These are phyloP conservation scores for Berberis vulgaris DNA, from an alignment of 164 flowering plant genomes.

Conservation along the genomic window DNA sequence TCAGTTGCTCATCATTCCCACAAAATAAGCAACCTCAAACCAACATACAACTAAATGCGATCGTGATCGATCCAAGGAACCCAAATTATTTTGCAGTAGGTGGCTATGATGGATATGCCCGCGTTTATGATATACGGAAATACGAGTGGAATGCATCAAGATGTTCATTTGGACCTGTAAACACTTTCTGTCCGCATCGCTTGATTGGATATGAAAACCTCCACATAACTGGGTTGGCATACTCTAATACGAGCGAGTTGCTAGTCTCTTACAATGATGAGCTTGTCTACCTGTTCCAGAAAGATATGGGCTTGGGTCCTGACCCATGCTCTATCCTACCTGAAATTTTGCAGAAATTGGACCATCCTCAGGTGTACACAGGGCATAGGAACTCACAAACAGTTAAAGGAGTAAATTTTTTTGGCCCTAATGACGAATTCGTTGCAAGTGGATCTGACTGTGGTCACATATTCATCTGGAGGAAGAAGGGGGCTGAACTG, in stretches of 20 bases:
- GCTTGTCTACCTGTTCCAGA: conserved; percentile 55
- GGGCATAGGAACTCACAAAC: conserved; percentile 68
- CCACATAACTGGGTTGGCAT: conserved; percentile 63
- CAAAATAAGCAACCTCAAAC: conserved; percentile 20
- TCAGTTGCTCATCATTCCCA: conserved; percentile 38
- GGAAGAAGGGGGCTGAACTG: conserved; percentile 49
- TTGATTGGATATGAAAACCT: conserved; percentile 27
- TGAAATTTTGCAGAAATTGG: conserved; percentile 22
- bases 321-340: conserved; percentile 24
- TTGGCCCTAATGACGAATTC: conserved; percentile 63
- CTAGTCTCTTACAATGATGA: conserved; percentile 76
- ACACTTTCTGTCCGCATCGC: conserved; percentile 51
- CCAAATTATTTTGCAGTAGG: conserved; percentile 58
- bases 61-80: conserved; percentile 63
- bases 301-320: conserved; percentile 53
- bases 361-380: conserved; percentile 37
- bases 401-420: conserved; percentile 66
- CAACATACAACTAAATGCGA: conserved; percentile 37
- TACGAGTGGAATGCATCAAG: conserved; percentile 30
- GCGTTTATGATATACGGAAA: conserved; percentile 63
- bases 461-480: conserved; percentile 69
- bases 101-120: conserved; percentile 68
- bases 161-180: conserved; percentile 27
- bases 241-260: conserved; percentile 50
- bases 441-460: conserved; percentile 79